Conservation (phyloP, 192 early-diverging fungal species). For the Umbelopsis sp. region DNA sequence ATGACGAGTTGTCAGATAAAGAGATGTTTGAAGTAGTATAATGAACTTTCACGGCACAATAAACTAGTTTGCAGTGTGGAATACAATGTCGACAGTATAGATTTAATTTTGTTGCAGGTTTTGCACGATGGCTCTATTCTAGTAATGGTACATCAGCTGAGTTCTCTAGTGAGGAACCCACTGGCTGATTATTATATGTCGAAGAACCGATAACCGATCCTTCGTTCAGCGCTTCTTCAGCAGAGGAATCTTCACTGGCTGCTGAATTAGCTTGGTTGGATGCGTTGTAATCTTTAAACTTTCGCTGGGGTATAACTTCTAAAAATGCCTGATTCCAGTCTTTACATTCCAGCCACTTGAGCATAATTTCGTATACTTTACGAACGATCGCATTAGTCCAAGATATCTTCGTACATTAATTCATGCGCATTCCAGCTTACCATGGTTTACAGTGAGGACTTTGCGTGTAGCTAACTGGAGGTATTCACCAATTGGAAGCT, state of each 20-base stretch:
- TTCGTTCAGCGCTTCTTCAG: conserved; percentile 1
- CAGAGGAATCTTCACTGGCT: not conserved
- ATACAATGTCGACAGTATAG: not conserved
- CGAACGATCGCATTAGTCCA: not conserved
- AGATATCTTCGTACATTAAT: not conserved
- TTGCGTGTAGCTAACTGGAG: conserved; percentile 78
- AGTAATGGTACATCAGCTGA: not conserved
- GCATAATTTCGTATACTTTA: conserved; percentile 87
- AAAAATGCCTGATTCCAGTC: conserved; percentile 90
- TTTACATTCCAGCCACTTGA: conserved; percentile 69
- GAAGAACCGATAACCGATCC: not conserved
- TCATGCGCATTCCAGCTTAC: conserved; percentile 30
- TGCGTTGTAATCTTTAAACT: conserved; percentile 57
- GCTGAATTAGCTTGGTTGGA: not conserved
- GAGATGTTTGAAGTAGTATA: conserved; percentile 29
- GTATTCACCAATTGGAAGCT: conserved; percentile 86
- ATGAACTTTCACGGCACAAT: not conserved
- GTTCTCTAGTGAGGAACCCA: not conserved
- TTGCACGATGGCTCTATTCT: conserved; percentile 11
- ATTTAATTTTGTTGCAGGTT: not conserved
- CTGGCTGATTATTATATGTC: too few species aligned
- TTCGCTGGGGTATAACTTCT: conserved; percentile 91
- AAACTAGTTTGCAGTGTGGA: too few species aligned
- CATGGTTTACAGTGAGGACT: conserved; percentile 94
- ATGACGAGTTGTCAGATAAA: conserved; percentile 29